Evolutionary conservation across 306 rosid genomes (phyloP).

Genomic region (Luffa aegyptiaca): DNA sequence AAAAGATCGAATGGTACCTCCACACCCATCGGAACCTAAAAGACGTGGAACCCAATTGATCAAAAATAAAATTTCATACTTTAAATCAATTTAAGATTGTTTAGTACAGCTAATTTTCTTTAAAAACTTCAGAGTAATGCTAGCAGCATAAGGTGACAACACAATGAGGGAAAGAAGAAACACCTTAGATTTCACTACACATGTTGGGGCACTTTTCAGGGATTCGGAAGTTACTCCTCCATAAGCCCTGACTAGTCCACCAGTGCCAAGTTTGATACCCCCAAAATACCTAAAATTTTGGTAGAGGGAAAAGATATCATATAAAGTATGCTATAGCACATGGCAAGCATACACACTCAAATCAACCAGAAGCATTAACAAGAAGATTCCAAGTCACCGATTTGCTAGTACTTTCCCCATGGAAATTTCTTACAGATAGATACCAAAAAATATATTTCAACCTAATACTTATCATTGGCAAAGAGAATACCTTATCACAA

Average conservation of each 20-base stretch:
- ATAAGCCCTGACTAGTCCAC: slow-evolving; percentile 90
- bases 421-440: background rate
- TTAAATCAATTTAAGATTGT: background rate
- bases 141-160: background rate
- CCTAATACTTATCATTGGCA: background rate
- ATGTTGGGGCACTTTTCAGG: slow-evolving; percentile 68
- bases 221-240: slow-evolving; percentile 92
- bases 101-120: background rate
- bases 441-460: background rate
- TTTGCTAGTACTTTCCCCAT: background rate
- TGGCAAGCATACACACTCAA: background rate
- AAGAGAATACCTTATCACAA: slow-evolving; percentile 62
- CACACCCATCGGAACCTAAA: slow-evolving; percentile 79
- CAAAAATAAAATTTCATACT: background rate
- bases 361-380: background rate
- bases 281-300: slow-evolving; percentile 59
- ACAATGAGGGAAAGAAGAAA: background rate
- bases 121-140: background rate
- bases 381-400: background rate
- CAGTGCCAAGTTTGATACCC: slow-evolving; percentile 86
- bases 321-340: background rate
- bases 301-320: background rate
- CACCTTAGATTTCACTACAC: slow-evolving; percentile 80
- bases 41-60: background rate
- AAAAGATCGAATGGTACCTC: slow-evolving; percentile 79